Evolutionary conservation across 164 flowering plant genomes (phyloP).

Genomic region (Annona squamosa): DNA sequence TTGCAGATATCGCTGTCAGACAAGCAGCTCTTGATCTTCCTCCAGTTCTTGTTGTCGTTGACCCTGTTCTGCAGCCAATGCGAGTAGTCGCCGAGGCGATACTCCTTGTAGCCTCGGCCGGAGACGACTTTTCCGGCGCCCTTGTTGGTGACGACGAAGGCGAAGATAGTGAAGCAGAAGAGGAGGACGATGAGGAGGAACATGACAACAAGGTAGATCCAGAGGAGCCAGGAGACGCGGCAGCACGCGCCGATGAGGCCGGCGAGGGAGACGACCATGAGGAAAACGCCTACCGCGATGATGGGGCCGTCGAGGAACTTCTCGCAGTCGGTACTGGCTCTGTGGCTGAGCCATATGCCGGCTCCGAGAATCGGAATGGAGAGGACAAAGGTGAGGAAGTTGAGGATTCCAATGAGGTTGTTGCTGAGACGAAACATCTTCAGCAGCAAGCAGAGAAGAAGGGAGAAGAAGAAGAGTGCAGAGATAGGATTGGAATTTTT

Average conservation of each 20-base stretch:
- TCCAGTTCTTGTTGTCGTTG: slow-evolving; percentile 39
- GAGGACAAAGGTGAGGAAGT: slow-evolving; percentile 48
- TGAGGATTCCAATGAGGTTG: slow-evolving; percentile 49
- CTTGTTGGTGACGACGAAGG: slow-evolving; percentile 59
- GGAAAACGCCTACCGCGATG: slow-evolving; percentile 47
- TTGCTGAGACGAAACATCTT: slow-evolving; percentile 47
- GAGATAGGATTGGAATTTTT: background rate
- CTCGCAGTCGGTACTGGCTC: slow-evolving; percentile 49
- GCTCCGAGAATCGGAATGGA: slow-evolving; percentile 55
- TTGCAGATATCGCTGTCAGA: slow-evolving; percentile 42
- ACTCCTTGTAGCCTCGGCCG: slow-evolving; percentile 52
- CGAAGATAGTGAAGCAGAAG: slow-evolving; percentile 56
- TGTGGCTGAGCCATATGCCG: slow-evolving; percentile 55
- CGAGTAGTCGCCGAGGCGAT: slow-evolving; percentile 57
- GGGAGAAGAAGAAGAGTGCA: background rate
- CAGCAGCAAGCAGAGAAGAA: background rate
- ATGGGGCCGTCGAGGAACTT: slow-evolving; percentile 45
- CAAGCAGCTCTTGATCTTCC: slow-evolving; percentile 49
- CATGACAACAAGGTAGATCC: slow-evolving; percentile 62
- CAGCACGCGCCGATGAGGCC: slow-evolving; percentile 65
- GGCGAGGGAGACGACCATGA: slow-evolving; percentile 54
- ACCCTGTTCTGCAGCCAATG: slow-evolving; percentile 63
- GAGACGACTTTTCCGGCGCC: slow-evolving; percentile 53
- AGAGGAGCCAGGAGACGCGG: slow-evolving; percentile 51
- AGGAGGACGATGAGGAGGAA: slow-evolving; percentile 47